A percentile compares a stretch with the other conserved stretches of the same genome.
Evolutionary conservation across 2,329 filamentous ascomycete genomes (phyloP).

Genomic region (Colletotrichum viniferum): DNA sequence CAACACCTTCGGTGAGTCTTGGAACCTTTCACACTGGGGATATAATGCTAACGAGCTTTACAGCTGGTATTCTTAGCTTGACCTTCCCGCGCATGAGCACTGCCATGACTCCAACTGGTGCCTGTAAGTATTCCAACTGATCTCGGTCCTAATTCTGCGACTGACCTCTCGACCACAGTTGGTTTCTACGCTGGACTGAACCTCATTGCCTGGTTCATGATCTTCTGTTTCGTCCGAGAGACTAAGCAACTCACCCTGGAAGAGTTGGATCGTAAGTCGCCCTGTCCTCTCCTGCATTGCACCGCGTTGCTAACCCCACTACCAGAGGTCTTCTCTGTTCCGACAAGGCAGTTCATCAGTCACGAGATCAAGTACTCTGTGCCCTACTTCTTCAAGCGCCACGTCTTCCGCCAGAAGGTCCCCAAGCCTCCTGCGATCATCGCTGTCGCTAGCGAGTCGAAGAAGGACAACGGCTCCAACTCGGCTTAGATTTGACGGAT

Average conservation of each 20-base stretch:
- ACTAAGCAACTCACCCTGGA: conserved; percentile 46
- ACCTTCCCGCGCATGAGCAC: conserved; percentile 64
- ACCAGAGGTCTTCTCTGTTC: conserved; percentile 36
- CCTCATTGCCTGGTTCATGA: conserved; percentile 53
- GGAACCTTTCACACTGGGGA: not conserved
- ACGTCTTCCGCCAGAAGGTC: conserved; percentile 28
- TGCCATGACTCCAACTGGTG: conserved; percentile 34
- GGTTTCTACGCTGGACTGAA: conserved; percentile 61
- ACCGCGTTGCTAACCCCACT: not conserved
- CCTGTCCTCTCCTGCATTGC: not conserved
- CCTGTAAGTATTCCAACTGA: conserved; percentile 31
- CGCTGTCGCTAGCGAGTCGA: not conserved
- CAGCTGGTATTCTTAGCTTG: conserved; percentile 56
- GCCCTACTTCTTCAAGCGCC: conserved; percentile 34
- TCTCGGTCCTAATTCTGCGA: not conserved
- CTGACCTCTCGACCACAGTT: conserved; percentile 34
- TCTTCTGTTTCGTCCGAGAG: conserved; percentile 62
- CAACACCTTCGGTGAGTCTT: not conserved
- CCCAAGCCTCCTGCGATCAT: not conserved
- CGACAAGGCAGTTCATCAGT: conserved; percentile 30
- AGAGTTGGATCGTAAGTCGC: conserved; percentile 2
- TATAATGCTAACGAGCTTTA: rapidly evolving
- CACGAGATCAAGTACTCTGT: conserved; percentile 36
- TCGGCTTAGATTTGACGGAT: not conserved
- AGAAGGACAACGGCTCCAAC: not conserved